These are phyloP conservation scores for Capsella rubella DNA, from an alignment of 441 rosid species.

Conservation along the genomic window DNA sequence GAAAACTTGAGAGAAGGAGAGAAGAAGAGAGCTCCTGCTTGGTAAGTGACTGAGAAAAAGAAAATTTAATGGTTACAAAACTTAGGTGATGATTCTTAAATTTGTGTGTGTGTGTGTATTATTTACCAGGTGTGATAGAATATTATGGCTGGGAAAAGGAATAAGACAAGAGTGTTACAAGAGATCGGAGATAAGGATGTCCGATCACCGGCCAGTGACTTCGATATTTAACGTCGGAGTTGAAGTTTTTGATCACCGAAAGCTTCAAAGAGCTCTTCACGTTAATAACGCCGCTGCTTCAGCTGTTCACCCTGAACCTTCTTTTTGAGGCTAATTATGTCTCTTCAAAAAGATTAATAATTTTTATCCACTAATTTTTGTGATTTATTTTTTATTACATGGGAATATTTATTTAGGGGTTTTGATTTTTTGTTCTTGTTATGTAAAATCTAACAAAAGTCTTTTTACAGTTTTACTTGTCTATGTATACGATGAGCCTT, in stretches of 20 bases:
- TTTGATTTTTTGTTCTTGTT: background rate
- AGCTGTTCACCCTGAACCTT: constrained; percentile 67
- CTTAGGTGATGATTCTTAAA: constrained; percentile 7
- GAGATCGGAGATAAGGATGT: constrained; percentile 64
- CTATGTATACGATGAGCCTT: constrained; percentile 23
- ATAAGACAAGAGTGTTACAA: constrained; percentile 82
- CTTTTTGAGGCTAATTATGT: constrained; percentile 41
- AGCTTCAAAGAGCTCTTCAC: constrained; percentile 81
- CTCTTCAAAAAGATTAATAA: background rate
- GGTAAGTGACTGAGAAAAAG: constrained; percentile 52
- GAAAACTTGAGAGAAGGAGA: constrained; percentile 82
- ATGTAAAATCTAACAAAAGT: constrained; percentile 33
- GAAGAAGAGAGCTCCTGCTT: constrained; percentile 97
- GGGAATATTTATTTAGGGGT: constrained; percentile 11
- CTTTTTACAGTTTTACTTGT: constrained; percentile 22
- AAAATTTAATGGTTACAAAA: background rate
- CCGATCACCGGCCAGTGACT: constrained; percentile 97
- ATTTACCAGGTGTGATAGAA: constrained; percentile 85
- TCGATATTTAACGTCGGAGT: constrained; percentile 74
- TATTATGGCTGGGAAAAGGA: constrained; percentile 89
- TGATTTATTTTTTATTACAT: constrained; percentile 19
- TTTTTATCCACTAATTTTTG: constrained; percentile 19
- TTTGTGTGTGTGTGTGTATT: background rate
- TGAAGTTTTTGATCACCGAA: constrained; percentile 85
- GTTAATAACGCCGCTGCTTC: constrained; percentile 68